Evolutionary conservation across 2,329 filamentous ascomycete species (phyloP).

Genomic region (Calonectria pseudoturangicola): DNA sequence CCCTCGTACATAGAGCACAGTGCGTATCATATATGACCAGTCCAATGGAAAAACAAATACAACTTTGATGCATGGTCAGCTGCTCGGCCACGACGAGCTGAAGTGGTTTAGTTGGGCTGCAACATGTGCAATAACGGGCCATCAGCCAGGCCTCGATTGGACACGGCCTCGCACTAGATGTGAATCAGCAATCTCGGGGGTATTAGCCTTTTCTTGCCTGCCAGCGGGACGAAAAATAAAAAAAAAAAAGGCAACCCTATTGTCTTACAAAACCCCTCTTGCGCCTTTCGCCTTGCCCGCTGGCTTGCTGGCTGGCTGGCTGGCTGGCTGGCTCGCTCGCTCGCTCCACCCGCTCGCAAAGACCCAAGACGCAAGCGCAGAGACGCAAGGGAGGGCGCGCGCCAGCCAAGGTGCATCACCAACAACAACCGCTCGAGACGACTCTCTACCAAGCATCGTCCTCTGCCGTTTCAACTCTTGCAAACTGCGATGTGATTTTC

Average conservation of each 20-base stretch:
- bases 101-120: slow-evolving; percentile 3
- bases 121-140: slow-evolving; percentile 12
- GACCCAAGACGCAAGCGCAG: too few relatives aligned
- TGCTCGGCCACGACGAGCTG: background rate
- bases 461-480: slow-evolving; percentile 9
- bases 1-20: slow-evolving; percentile 7
- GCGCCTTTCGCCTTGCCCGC: too few relatives aligned
- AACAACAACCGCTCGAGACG: background rate
- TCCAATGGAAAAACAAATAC: slow-evolving; percentile 3
- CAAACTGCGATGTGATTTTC: background rate
- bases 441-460: background rate
- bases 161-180: background rate
- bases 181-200: slow-evolving; percentile 18
- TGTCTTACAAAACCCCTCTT: slow-evolving; percentile 8
- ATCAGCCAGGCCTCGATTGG: background rate
- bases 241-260: background rate
- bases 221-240: slow-evolving; percentile 1
- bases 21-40: slow-evolving; percentile 10
- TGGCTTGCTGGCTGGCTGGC: too few relatives aligned
- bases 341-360: too few relatives aligned
- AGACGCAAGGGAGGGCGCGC: background rate
- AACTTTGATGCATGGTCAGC: slow-evolving; percentile 14
- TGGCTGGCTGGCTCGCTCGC: too few relatives aligned
- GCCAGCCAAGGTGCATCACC: background rate
- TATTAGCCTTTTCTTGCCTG: slow-evolving; percentile 16